Base-by-base conservation (phyloP, 2,329 filamentous ascomycete species). In the Exophiala calicioides region DNA sequence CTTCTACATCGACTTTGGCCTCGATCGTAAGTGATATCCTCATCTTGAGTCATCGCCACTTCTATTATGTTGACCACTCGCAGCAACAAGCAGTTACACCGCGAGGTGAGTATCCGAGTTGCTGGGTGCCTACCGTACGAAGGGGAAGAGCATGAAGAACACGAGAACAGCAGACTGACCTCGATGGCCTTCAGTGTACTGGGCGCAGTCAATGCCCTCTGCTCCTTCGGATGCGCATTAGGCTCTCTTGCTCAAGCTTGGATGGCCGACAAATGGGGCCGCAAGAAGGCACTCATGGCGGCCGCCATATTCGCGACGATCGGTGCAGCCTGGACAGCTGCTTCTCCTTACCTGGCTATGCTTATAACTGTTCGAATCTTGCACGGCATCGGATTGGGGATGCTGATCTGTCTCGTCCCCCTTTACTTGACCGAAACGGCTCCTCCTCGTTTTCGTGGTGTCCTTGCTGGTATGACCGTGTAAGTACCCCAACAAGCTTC, bases 1-100 rank as follows among this genome's bases (percentile, higher is more conserved):
- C 52, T 77, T 73, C 71, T 78, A 74, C 56, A 50, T 57, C n/a
- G 76, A 69, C 60, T 77, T 78, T 55, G 52, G 71, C 30, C 65
- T 77, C 20, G 35, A 46, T 33, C 43, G 43, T 47, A 15, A 36
- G 44, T 47, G 7, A 33, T 8, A 16, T n/a, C 6, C 10, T 35
- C 5, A n/a, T 27, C 16, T 12, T 10, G 6, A 8, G 32, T 21
- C 5, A 13, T 32, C 6, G 12, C 10, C 10, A 15, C 7, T 3
- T 21, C 5, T 9, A 41, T n/a, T 12, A 21, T n/a, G 12, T 33
- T 44, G 33, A 44, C 13, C 5, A 7, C 12, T 4, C 5, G 18
- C 10, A 43, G 37, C 43, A 4, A 40, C 29, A 18, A 46, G 43
- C 43, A 39, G 35, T 9, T 46, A 46, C 27, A 46, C 43, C 8